Evolutionary conservation across 495 filamentous ascomycete species (phyloP), one percentile per base, ranked within the genome.

Genomic region (Xylaria venustula): DNA sequence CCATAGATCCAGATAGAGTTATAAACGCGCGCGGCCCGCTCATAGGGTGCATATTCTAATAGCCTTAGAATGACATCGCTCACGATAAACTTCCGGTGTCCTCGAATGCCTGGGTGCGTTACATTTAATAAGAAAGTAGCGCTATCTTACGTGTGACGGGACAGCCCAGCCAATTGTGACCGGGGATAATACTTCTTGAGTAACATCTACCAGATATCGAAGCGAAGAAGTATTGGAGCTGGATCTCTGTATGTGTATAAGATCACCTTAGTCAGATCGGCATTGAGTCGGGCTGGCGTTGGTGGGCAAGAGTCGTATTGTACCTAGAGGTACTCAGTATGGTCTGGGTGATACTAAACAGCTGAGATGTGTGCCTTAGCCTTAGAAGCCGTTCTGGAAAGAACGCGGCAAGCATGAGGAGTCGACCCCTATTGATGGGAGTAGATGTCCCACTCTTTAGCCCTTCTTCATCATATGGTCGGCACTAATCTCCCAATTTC

Each of bases 71-170:
- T n/a, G n/a, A n/a, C n/a, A n/a, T n/a, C n/a, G n/a, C n/a, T n/a
- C n/a, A n/a, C n/a, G n/a, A 34, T 34, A 34, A 11, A 4, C 30
- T 34, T 11, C 5, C 30, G 4, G 30, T 34, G 11, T 34, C 30
- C 20, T 20, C 7, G 32, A 26, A 15, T 30, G n/a, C 22, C 14
- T 36, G 15, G 20, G 17, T 40, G 32, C 20, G 50, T 37, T 53
- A 53, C 32, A 3, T 8, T 53, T 30, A 32, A 5, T n/a, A 23
- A 12, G 36, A 40, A n/a, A n/a, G n/a, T n/a, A 17, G 17, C 20
- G 28, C 8, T 9, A 42, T 54, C 51, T 54, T 26, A 54, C 51
- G 51, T 54, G 22, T 41, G 36, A 54, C 23, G 23, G n/a, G 17
- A 52, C 20, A 17, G 32, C 5, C 3, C 28, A 40, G 11, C 26